Base-by-base conservation (phyloP, 2,329 filamentous ascomycete species). In the Aspergillus felis region DNA sequence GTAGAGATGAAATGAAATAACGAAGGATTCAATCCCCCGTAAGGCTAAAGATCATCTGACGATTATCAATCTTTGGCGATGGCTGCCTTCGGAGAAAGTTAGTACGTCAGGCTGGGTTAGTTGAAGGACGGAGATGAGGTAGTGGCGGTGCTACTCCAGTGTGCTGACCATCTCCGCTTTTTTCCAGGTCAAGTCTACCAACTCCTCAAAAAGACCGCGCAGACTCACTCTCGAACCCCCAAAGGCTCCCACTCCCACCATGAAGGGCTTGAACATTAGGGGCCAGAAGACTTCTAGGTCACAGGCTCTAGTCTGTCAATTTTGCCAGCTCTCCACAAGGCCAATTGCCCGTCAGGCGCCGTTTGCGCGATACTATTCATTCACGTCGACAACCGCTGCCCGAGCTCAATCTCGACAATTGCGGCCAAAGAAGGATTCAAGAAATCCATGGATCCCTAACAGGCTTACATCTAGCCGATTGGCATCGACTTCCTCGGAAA, bases 241-340 rank as follows among this genome's bases (percentile, higher is more conserved):
- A 28, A 24, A 17, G 48, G 56, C 58, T 44, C 55, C 56, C 51
- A 52, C 60, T 29, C 4, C 10, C 57, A 54, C 57, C 51, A 77
- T 77, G 73, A 76, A 71, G 55, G 65, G 73, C 48, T 64, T 76
- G 57, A 61, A 64, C 14, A 55, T 76, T 32, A 69, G 66, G 49
- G 64, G 66, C 25, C 67, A 67, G 44, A 68, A 57, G 51, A 62
- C 60, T 46, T 59, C 63, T 22, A 64, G 57, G 41, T 53, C 62
- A 27, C 68, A 67, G 53, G 64, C 66, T 12, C 59, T 68, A 14
- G 61, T 76, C 51, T 77, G 75, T 46, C 74, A 77, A 62, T 67
- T 76, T 42, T 77, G 75, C 56, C 71, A 72, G 58, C 65, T 68
- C 42, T 73, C 73, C 9, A 66, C 64, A 20, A 64, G 64, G 4